Percentiles rank a stretch among this genome's conserved stretches.
These are phyloP conservation scores for Lasiodiplodia citricola DNA, from an alignment of 2,329 filamentous ascomycete species.

Conservation along the genomic window DNA sequence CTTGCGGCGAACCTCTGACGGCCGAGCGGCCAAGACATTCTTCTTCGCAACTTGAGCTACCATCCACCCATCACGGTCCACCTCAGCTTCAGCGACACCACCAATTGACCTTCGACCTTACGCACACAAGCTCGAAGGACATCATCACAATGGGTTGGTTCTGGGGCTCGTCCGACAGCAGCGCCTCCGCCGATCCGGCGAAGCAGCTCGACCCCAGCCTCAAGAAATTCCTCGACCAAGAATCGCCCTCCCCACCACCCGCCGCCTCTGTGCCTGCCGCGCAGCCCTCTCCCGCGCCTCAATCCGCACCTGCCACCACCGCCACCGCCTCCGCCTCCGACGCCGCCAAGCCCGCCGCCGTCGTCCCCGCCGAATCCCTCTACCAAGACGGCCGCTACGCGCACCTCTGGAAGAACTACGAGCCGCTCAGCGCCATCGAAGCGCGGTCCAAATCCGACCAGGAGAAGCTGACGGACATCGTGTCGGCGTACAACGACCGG, in stretches of 20 bases:
- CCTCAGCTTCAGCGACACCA: background rate
- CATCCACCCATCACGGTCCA: background rate
- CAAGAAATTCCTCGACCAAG: constrained; percentile 81
- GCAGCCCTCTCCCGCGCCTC: constrained; percentile 27
- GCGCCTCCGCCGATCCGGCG: constrained; percentile 65
- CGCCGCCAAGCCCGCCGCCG: constrained; percentile 36
- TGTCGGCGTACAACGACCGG: constrained; percentile 84
- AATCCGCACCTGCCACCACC: constrained; percentile 18
- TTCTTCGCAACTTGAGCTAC: background rate
- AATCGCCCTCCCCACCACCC: constrained; percentile 61
- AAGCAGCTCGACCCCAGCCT: constrained; percentile 81
- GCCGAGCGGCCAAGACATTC: constrained; percentile 14
- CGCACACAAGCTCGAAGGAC: background rate
- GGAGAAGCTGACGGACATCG: constrained; percentile 78
- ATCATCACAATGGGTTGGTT: constrained; percentile 64
- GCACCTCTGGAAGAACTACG: constrained; percentile 92
- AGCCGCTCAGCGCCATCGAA: constrained; percentile 72
- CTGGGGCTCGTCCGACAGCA: constrained; percentile 53
- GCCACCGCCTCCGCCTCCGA: constrained; percentile 15
- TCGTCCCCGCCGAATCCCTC: constrained; percentile 61
- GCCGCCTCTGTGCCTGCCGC: constrained; percentile 30
- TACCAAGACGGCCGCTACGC: constrained; percentile 77
- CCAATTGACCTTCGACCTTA: background rate
- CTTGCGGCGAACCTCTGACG: background rate
- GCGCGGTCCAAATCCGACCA: constrained; percentile 73